phyloP scores from a whole-genome alignment of 2,329 filamentous ascomycete species.

The Dichotomopilus funicola region DNA sequence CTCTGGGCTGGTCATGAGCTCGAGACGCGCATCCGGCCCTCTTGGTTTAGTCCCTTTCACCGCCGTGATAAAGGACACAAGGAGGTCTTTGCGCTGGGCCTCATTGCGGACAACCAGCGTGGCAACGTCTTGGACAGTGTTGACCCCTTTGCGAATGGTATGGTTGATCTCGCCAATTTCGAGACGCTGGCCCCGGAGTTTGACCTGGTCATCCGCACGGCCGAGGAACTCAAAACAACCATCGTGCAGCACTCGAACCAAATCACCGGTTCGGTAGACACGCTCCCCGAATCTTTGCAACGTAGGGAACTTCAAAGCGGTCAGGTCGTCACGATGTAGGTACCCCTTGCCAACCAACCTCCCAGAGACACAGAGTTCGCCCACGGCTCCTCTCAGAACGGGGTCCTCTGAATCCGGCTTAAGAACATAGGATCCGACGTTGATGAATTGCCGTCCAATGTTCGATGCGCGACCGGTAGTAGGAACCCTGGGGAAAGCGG shows the following conservation, averaged over 20 bases:
- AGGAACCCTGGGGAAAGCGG: slow-evolving; percentile 79
- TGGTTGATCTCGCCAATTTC: slow-evolving; percentile 91
- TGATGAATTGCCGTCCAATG: slow-evolving; percentile 79
- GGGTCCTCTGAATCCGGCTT: slow-evolving; percentile 61
- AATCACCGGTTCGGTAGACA: slow-evolving; percentile 82
- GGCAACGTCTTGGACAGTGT: slow-evolving; percentile 59
- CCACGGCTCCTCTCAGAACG: slow-evolving; percentile 70
- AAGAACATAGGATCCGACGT: slow-evolving; percentile 79
- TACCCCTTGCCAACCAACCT: slow-evolving; percentile 87
- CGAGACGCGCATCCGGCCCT: slow-evolving; percentile 9
- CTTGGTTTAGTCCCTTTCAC: not conserved
- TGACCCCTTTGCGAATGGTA: slow-evolving; percentile 58
- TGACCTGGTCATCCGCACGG: slow-evolving; percentile 84
- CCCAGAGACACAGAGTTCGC: slow-evolving; percentile 83
- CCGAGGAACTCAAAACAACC: slow-evolving; percentile 82
- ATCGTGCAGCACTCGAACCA: slow-evolving; percentile 75
- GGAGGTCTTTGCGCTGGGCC: slow-evolving; percentile 69
- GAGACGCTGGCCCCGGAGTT: slow-evolving; percentile 79
- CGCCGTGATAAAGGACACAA: slow-evolving; percentile 66
- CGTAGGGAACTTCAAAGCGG: slow-evolving; percentile 65
- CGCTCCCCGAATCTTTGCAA: slow-evolving; percentile 51
- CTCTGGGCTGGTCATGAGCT: slow-evolving; percentile 29
- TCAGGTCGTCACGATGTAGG: slow-evolving; percentile 72
- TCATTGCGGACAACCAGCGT: slow-evolving; percentile 69
- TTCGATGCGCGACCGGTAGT: slow-evolving; percentile 75